Evolutionary conservation across 2,329 filamentous ascomycete genomes (phyloP), one percentile per base, ranked within the genome.

Genomic region (Xylariaceae sp.): DNA sequence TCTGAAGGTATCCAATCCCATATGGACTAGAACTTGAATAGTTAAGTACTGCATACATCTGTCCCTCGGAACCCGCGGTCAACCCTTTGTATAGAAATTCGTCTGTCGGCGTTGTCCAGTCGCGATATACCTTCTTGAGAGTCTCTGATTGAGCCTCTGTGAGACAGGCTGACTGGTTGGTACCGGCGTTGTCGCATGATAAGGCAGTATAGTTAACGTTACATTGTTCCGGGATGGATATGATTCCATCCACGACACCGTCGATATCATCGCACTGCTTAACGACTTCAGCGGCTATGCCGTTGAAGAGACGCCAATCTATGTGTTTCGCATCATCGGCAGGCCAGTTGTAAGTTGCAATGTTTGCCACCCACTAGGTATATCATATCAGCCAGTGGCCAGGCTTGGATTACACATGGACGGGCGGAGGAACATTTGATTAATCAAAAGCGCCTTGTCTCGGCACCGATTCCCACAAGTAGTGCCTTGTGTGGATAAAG

Each of bases 211-310:
- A 71, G 47, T 71, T 66, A 40, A 78, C 69, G 46, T 68, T 58
- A 58, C 78, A 82, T 9, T 64, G 62, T 6, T 65, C 60, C 0
- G 77, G 74, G 19, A 71, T 66, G 45, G 72, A 74, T 39, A 81
- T 67, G 49, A 81, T 77, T 14, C 68, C 70, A 50, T 81, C 78
- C 1, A 62, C 54, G 1, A 77, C 62, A 1, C 77, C 76, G 51
- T 81, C 78, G 19, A 72, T 62, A 1, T 46, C 59, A 53, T 81
- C 78, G 55, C 78, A 81, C 58, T 81, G 76, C n/a, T 59, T 62
- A 3, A 74, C 49, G 2, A 80, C 68, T 44, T 76, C 72, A 1
- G 63, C 64, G 3, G 63, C 58, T 39, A 68, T 58, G 22, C 55
- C 35, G 1, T 61, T 69, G 9, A 83, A 70, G 0, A 69, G 54